phyloP scores from a whole-genome alignment of 805 yeast genomes.

The Wickerhamomyces silvicola region DNA sequence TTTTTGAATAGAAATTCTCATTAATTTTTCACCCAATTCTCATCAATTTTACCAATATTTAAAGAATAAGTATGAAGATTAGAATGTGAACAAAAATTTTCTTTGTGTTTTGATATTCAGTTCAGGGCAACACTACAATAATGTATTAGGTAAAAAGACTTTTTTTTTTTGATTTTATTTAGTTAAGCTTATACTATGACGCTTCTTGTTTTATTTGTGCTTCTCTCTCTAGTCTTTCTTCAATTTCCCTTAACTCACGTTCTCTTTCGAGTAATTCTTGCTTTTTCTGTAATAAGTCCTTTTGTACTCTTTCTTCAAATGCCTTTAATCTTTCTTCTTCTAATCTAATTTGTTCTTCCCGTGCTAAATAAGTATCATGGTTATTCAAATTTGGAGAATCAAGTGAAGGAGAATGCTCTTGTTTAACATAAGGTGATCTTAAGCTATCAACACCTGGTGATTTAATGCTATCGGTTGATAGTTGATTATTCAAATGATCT shows the following conservation, averaged over 20 bases:
- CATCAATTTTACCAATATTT: too few relatives aligned
- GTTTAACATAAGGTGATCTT: constrained; percentile 21
- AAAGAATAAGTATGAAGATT: too few relatives aligned
- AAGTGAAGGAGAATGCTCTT: constrained; percentile 14
- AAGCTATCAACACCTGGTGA: constrained; percentile 6
- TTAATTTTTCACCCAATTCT: too few relatives aligned
- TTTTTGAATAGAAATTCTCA: background rate
- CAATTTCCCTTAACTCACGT: constrained; percentile 77
- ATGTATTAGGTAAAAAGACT: too few relatives aligned
- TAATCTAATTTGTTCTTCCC: constrained; percentile 83
- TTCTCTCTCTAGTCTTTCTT: constrained; percentile 57
- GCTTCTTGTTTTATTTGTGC: constrained; percentile 30
- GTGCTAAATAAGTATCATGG: constrained; percentile 44
- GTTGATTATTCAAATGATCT: constrained; percentile 27
- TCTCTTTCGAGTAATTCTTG: constrained; percentile 81
- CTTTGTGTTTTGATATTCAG: too few relatives aligned
- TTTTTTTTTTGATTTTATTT: too few relatives aligned
- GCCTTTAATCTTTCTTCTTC: constrained; percentile 86
- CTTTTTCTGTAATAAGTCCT: constrained; percentile 73
- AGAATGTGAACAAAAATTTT: too few relatives aligned
- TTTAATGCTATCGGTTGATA: constrained; percentile 6
- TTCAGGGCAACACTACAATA: background rate
- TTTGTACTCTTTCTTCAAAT: constrained; percentile 85
- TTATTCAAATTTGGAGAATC: constrained; percentile 13
- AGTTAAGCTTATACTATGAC: too few relatives aligned